Base-by-base conservation (phyloP, 192 early-diverging fungal genomes). In the Podila epigama region DNA sequence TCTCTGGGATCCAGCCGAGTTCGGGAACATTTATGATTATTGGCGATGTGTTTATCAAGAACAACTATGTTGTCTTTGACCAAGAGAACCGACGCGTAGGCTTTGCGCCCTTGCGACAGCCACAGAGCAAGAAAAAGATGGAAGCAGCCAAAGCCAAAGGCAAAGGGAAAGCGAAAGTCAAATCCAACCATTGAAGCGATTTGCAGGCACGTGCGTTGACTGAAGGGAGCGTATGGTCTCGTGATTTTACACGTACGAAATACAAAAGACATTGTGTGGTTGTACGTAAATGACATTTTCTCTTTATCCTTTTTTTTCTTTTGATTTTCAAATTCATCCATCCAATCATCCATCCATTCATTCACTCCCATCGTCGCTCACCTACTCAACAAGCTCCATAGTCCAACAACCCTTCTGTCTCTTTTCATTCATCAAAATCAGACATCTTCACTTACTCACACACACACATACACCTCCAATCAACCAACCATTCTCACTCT, bases 31-130 rank as follows among this genome's bases (percentile, higher is more conserved):
- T 82, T 56, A 67, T 73, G 25, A 92, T 92, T 55, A 71, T 92
- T 28, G 90, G 90, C 41, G 89, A 90, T 68, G 75, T 88, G 16
- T 92, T 90, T 71, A 70, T 92, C 55, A 86, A 88, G 64, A 88
- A 89, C 50, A 87, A 87, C 70, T 90, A 90, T 65, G 81, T 87
- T 20, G 85, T 88, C 29, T 92, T 88, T 63, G 83, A 89, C 35
- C 88, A 89, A 18, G 84, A 82, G 31, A 71, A 82, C 15, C 70
- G 82, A n/a, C 72, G 79, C 18, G 82, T 92, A 15, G 87, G 86
- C 20, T 85, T 90, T 75, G 88, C 89, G 16, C 88, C 80, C 2
- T 28, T 82, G 53, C 63, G 53, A 41, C 22, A 67, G 34, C 40
- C 54, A 9, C 10, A 10, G 22, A 44, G 9, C 20, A 16, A n/a